phyloP scores from a whole-genome alignment of 257 asterid genomes.

The Fraxinus pennsylvanica region DNA sequence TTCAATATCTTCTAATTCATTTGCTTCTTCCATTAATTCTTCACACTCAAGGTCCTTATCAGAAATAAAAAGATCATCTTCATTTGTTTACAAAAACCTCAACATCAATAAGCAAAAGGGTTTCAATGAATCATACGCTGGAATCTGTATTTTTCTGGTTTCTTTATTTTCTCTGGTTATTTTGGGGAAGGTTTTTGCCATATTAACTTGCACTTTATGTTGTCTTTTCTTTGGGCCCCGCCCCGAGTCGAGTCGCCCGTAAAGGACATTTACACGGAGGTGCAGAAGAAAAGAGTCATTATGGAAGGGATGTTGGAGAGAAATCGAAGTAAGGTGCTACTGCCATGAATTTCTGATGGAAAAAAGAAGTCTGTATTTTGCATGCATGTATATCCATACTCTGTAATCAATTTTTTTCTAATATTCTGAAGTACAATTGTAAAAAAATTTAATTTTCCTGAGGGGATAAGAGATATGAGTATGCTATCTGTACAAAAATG shows the following conservation, averaged over 20 bases:
- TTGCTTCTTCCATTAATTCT: background rate
- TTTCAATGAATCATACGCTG: background rate
- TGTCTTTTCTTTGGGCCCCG: background rate
- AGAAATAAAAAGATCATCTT: background rate
- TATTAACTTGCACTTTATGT: background rate
- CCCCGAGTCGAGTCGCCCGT: background rate
- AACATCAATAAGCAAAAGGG: background rate
- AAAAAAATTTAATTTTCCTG: background rate
- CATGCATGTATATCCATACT: background rate
- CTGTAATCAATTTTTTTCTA: background rate
- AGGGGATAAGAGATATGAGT: background rate
- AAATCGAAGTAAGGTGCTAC: background rate
- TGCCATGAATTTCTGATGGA: background rate
- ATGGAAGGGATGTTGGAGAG: background rate
- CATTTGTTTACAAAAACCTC: background rate
- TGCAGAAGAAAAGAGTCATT: background rate
- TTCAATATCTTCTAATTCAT: background rate
- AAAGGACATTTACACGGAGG: background rate
- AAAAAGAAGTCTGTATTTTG: background rate
- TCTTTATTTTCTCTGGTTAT: constrained; percentile 7
- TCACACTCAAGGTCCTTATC: background rate
- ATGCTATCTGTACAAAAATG: too few species aligned
- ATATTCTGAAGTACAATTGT: background rate
- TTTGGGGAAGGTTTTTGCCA: background rate
- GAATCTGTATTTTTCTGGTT: background rate